Percentiles rank a stretch among this genome's conserved stretches.
Evolutionary conservation across 768 basidiomycete species (phyloP).

Genomic region (Austroboletus eburneus): DNA sequence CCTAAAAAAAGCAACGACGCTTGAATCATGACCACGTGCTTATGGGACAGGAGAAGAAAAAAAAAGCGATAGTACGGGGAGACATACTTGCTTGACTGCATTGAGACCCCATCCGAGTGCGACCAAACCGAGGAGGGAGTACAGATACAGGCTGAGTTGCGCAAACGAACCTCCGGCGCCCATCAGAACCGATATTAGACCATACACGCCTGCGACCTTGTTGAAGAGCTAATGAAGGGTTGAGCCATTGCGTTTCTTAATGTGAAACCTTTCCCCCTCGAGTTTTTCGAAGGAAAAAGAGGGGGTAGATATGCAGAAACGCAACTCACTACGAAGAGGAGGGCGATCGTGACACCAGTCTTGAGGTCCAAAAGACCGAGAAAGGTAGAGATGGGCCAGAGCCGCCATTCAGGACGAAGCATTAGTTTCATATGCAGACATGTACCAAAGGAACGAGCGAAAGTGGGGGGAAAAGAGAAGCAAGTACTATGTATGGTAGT

Average conservation of each 20-base stretch:
- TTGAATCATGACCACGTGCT: too few species aligned
- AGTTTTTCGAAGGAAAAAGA: background rate
- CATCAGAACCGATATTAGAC: conserved; percentile 84
- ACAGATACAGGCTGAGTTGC: conserved; percentile 90
- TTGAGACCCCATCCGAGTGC: conserved; percentile 85
- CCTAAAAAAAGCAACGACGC: conserved; percentile 42
- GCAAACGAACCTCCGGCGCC: conserved; percentile 92
- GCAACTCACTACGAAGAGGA: conserved; percentile 79
- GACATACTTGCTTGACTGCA: conserved; percentile 76
- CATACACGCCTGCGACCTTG: conserved; percentile 97
- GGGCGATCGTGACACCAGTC: conserved; percentile 82
- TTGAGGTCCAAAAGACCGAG: conserved; percentile 89
- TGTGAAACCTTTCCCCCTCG: background rate
- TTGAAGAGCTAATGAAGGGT: conserved; percentile 64
- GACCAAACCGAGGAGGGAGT: conserved; percentile 79
- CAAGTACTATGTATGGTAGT: background rate
- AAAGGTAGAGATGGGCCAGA: conserved; percentile 80
- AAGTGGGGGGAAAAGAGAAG: background rate
- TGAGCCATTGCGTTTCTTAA: conserved; percentile 4
- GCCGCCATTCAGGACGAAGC: conserved; percentile 78
- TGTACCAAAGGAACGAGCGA: conserved; percentile 22
- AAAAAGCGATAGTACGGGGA: background rate
- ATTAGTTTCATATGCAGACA: conserved; percentile 66
- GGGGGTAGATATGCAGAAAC: background rate
- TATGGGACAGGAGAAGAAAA: background rate